Conservation (phyloP, 2,329 filamentous ascomycete species). For the Penicillium sp. region DNA sequence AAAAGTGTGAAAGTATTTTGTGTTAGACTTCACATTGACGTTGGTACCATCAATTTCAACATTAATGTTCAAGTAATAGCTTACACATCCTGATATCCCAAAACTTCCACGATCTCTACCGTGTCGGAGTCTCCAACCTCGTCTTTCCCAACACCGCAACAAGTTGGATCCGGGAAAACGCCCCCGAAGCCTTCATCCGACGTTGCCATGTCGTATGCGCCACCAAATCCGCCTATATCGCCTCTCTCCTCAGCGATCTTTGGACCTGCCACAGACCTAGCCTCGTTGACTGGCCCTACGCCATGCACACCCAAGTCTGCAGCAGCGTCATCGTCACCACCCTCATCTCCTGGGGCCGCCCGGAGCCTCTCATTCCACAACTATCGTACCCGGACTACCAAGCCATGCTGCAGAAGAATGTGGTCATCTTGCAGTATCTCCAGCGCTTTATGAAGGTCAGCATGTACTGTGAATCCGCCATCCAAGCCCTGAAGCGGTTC, state of each 20-base stretch:
- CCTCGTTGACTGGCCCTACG: neutral
- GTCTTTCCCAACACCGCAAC: constrained; percentile 1
- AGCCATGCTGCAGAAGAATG: neutral
- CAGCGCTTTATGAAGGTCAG: constrained; percentile 1
- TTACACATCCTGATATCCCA: neutral
- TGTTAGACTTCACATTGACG: too few species aligned
- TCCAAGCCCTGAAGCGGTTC: neutral
- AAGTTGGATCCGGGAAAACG: neutral
- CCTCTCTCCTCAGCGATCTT: neutral
- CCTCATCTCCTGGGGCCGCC: neutral
- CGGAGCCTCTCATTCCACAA: neutral
- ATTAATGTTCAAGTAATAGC: too few species aligned
- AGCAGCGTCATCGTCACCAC: neutral
- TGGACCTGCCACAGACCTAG: neutral
- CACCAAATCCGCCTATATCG: neutral
- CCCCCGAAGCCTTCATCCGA: neutral
- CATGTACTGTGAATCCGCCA: neutral
- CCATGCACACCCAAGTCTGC: constrained; percentile 1
- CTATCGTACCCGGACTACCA: neutral
- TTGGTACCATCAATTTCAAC: too few species aligned
- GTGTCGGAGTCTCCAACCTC: neutral
- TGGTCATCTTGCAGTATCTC: neutral
- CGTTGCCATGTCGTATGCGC: neutral
- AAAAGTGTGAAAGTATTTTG: too few species aligned
- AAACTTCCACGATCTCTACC: constrained; percentile 1